Conservation (phyloP, 2,329 filamentous ascomycete genomes). For the Penicillium sp. region DNA sequence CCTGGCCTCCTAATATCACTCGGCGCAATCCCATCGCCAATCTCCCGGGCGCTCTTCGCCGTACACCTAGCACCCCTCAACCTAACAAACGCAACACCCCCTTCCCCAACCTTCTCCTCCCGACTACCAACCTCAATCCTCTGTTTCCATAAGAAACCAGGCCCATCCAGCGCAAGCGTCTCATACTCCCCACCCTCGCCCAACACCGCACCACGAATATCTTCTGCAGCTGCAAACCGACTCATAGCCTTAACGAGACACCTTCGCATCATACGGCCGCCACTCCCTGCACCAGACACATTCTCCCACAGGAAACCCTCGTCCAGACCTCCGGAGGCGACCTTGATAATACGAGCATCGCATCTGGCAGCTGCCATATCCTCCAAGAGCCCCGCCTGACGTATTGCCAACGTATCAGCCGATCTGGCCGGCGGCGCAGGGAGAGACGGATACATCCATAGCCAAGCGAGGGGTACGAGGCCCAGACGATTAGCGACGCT, state of each 20-base stretch:
- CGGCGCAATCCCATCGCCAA: constrained; percentile 18
- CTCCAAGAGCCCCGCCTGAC: constrained; percentile 50
- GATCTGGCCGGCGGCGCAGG: constrained; percentile 40
- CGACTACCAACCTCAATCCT: constrained; percentile 56
- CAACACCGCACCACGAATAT: constrained; percentile 60
- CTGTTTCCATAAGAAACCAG: constrained; percentile 60
- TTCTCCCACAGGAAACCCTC: constrained; percentile 71
- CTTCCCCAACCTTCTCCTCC: constrained; percentile 56
- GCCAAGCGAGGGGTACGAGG: constrained; percentile 69
- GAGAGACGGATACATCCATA: constrained; percentile 83
- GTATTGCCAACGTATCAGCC: constrained; percentile 11
- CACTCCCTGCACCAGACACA: constrained; percentile 49
- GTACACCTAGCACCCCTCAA: constrained; percentile 52
- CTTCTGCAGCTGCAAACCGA: constrained; percentile 52
- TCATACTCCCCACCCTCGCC: constrained; percentile 96
- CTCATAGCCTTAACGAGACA: constrained; percentile 43
- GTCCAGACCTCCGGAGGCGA: constrained; percentile 80
- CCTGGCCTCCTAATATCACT: constrained; percentile 46
- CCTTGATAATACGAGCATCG: constrained; percentile 88
- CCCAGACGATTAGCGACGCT: constrained; percentile 78
- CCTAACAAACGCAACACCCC: constrained; percentile 65
- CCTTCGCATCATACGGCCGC: constrained; percentile 30
- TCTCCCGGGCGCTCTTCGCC: constrained; percentile 29
- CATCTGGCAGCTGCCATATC: constrained; percentile 73
- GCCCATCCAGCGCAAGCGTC: constrained; percentile 78